These are phyloP conservation scores for Hypomontagnella monticulosa DNA, from an alignment of 495 filamentous ascomycete genomes.

Conservation along the genomic window DNA sequence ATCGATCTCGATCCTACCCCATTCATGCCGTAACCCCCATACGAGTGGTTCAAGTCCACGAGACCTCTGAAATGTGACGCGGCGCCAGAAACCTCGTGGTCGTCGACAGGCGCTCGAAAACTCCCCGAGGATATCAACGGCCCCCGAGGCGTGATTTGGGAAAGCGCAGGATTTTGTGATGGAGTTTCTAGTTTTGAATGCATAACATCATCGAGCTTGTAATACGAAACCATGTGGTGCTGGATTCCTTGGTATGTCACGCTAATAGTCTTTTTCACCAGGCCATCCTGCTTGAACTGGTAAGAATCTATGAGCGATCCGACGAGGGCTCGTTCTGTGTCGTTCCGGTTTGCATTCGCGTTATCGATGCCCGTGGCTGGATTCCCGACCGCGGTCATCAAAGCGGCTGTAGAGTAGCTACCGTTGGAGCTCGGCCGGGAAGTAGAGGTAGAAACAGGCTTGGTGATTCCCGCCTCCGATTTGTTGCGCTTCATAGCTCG, in stretches of 20 bases:
- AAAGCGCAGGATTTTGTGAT: constrained; percentile 34
- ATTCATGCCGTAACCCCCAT: constrained; percentile 16
- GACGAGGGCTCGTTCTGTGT: constrained; percentile 71
- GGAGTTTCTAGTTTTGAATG: constrained; percentile 68
- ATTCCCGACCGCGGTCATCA: constrained; percentile 43
- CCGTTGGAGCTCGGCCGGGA: constrained; percentile 49
- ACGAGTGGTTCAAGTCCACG: background rate
- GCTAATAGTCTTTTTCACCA: constrained; percentile 93
- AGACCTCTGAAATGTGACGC: constrained; percentile 1
- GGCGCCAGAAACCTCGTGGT: constrained; percentile 45
- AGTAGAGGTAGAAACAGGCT: background rate
- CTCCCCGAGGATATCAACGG: constrained; percentile 73
- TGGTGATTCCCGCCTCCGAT: constrained; percentile 29
- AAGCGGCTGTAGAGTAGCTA: constrained; percentile 33
- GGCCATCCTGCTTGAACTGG: constrained; percentile 81
- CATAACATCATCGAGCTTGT: constrained; percentile 79
- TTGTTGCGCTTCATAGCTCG: constrained; percentile 77
- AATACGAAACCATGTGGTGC: constrained; percentile 91
- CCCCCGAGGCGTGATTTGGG: constrained; percentile 59
- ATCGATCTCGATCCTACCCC: constrained; percentile 12
- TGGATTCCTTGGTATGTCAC: constrained; percentile 72
- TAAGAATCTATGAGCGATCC: constrained; percentile 89
- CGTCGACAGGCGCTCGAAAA: constrained; percentile 75
- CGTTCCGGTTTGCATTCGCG: constrained; percentile 31
- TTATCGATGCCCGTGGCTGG: constrained; percentile 43